A percentile compares a stretch with the other conserved stretches of the same genome.
phyloP scores from a whole-genome alignment of 1,284 basidiomycete species.

The Porodaedalea pini region DNA sequence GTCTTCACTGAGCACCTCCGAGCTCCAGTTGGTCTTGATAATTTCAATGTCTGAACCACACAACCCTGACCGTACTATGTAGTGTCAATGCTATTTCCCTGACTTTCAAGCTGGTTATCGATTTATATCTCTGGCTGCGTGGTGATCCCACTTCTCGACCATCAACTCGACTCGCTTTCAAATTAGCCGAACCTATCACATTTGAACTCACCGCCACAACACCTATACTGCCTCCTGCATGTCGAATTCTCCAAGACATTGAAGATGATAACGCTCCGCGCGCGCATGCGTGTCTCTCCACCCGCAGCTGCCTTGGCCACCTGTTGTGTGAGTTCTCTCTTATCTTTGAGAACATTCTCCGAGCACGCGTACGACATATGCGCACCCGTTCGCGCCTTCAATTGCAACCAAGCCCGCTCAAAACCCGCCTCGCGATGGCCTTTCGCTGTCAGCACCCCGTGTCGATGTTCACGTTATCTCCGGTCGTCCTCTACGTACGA shows the following conservation, averaged over 20 bases:
- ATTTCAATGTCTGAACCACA: no score
- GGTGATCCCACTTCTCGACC: no score
- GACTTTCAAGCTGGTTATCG: no score
- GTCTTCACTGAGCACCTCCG: no score
- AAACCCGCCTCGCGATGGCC: not conserved
- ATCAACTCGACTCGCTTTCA: no score
- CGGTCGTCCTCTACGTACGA: no score
- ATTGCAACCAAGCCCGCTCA: not conserved
- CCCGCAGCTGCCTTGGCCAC: not conserved
- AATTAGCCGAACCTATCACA: no score
- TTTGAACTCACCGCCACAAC: no score
- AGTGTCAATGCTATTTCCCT: no score
- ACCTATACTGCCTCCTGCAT: not conserved
- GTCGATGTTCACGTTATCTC: not conserved
- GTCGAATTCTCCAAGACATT: not conserved
- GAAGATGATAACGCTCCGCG: not conserved
- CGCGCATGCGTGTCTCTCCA: not conserved
- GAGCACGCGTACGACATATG: not conserved
- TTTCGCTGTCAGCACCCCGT: not conserved
- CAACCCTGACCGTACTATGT: no score
- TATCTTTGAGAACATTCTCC: not conserved
- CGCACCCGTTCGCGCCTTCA: not conserved
- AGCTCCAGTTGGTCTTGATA: no score
- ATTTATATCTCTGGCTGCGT: no score
- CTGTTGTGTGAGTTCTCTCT: not conserved